Conservation (phyloP, 2,329 filamentous ascomycete genomes). For the Talaromyces sp. region DNA sequence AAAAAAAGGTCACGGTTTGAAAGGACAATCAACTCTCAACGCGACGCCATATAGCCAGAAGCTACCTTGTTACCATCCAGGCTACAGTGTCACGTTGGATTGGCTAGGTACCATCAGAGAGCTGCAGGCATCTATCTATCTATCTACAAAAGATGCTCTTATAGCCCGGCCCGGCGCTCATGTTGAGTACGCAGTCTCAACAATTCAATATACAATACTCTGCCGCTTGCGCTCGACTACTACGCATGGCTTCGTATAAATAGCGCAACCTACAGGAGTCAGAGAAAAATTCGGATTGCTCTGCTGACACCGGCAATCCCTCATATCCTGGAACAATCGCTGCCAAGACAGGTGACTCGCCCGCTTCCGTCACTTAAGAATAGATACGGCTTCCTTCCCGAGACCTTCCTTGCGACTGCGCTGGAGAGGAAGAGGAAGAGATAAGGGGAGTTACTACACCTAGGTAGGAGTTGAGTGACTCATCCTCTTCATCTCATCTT, state of each 20-base stretch:
- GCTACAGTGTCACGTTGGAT: conserved; percentile 5
- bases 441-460: background rate
- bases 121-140: background rate
- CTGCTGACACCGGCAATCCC: background rate
- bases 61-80: background rate
- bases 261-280: background rate
- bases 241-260: background rate
- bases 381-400: background rate
- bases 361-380: conserved; percentile 2
- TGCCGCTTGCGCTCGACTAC: background rate
- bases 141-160: conserved; percentile 4
- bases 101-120: conserved; percentile 9
- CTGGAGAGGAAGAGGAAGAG: background rate
- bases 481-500: background rate
- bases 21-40: background rate
- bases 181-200: background rate
- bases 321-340: background rate
- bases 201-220: background rate
- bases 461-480: background rate
- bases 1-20: background rate
- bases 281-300: background rate
- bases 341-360: conserved; percentile 6
- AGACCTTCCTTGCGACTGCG: background rate
- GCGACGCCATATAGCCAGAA: background rate
- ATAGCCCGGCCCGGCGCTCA: background rate